Base-by-base conservation (phyloP, 345 rosid genomes). In the Jatropha curcas region DNA sequence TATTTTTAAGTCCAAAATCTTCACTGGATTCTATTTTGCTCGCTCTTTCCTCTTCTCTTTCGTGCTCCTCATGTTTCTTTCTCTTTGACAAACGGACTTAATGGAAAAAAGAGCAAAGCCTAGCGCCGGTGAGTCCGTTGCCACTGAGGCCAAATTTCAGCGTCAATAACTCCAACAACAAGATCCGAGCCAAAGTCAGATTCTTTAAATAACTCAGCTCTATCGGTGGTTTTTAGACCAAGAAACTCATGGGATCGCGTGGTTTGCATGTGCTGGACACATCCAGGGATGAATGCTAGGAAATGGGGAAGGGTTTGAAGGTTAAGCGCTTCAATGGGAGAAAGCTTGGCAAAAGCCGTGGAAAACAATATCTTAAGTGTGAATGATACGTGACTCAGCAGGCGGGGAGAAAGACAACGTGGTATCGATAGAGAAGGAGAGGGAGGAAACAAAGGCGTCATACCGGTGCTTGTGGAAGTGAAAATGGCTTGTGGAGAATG, bases 91-190 rank as follows among this genome's bases (percentile, higher is more conserved):
- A n/a, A n/a, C n/a, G n/a, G n/a, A n/a, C n/a, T n/a, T n/a, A n/a
- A n/a, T n/a, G n/a, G n/a, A n/a, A n/a, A n/a, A n/a, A n/a, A n/a
- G n/a, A n/a, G n/a, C n/a, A n/a, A n/a, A n/a, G n/a, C n/a, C n/a
- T n/a, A n/a, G n/a, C n/a, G n/a, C n/a, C n/a, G n/a, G n/a, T n/a
- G n/a, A n/a, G n/a, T n/a, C n/a, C n/a, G n/a, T 20, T 65, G 34
- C 1, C 87, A 76, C 30, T 67, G 84, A 14, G 90, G 88, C 84
- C 82, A 80, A 74, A 84, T 73, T 19, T 87, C 86, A 20, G 83
- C 70, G 58, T 79, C 82, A 34, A 79, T 39, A n/a, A 79, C 78
- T 1, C 68, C 82, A 34, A 79, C 59, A 31, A 79, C 78, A 4
- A 79, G 82, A 65, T 79, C 82, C 22, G 82, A 79, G 3, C 82